Evolutionary conservation across 2,329 filamentous ascomycete species (phyloP).

Genomic region (Ilyonectria mors-panacis): DNA sequence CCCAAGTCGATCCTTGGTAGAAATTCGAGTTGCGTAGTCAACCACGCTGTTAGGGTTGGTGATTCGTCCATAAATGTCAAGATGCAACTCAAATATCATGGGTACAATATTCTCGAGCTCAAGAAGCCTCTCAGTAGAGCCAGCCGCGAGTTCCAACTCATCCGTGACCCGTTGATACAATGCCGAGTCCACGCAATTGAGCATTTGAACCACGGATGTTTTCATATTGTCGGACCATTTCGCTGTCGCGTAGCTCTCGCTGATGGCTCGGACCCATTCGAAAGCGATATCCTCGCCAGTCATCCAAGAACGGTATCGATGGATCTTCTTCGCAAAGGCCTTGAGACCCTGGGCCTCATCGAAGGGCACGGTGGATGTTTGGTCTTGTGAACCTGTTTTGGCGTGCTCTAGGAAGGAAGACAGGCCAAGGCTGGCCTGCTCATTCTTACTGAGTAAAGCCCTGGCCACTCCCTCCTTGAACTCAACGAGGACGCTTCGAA

Average conservation of each 20-base stretch:
- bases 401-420: constrained; percentile 76
- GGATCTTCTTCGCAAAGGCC: constrained; percentile 65
- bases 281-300: constrained; percentile 71
- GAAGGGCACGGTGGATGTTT: constrained; percentile 63
- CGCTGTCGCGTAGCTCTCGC: constrained; percentile 65
- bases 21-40: constrained; percentile 62
- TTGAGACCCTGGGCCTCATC: constrained; percentile 67
- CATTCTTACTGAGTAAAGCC: constrained; percentile 68
- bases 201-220: constrained; percentile 68
- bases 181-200: constrained; percentile 67
- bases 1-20: constrained; percentile 65
- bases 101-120: constrained; percentile 64
- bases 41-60: constrained; percentile 70
- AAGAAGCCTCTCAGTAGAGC: constrained; percentile 44
- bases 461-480: constrained; percentile 70
- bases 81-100: constrained; percentile 74
- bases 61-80: constrained; percentile 73
- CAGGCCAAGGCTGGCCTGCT: constrained; percentile 66
- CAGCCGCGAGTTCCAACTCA: constrained; percentile 55
- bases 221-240: constrained; percentile 74
- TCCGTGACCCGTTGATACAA: constrained; percentile 64
- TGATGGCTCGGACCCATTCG: constrained; percentile 69
- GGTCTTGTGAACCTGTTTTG: constrained; percentile 68
- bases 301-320: constrained; percentile 62
- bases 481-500: constrained; percentile 63